phyloP scores from a whole-genome alignment of 2,329 filamentous ascomycete genomes.

The Daldinia sp. region DNA sequence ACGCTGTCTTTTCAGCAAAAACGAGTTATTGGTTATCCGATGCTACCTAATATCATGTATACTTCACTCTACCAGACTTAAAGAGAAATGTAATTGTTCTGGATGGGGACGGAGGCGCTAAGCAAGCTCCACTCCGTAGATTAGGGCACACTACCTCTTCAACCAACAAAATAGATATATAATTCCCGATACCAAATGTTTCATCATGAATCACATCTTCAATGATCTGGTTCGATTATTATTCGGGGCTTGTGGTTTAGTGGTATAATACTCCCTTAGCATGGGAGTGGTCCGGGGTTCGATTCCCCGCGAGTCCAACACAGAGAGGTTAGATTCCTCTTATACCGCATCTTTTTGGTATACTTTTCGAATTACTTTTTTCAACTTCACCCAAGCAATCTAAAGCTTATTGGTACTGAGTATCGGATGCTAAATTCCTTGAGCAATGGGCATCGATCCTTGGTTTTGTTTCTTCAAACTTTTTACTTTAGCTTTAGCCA shows the following conservation, averaged over 20 bases:
- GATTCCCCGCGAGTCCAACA: constrained; percentile 57
- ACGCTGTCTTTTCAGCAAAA: background rate
- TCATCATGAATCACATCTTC: background rate
- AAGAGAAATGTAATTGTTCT: background rate
- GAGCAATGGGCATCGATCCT: no score
- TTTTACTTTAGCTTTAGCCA: no score
- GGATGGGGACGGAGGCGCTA: background rate
- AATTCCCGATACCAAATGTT: background rate
- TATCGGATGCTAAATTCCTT: no score
- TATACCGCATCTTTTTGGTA: constrained; percentile 22
- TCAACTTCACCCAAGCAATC: no score
- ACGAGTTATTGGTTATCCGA: background rate
- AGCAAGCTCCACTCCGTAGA: background rate
- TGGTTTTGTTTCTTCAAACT: no score
- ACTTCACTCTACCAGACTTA: background rate
- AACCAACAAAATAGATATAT: background rate
- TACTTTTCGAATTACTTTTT: background rate
- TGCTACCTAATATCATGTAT: background rate
- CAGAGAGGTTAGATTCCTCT: constrained; percentile 34
- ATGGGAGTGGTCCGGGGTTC: constrained; percentile 57
- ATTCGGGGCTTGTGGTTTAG: constrained; percentile 34
- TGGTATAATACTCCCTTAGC: constrained; percentile 37
- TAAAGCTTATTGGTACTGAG: no score
- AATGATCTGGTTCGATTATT: background rate
- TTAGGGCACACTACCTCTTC: background rate